Evolutionary conservation across 495 filamentous ascomycete species (phyloP).

Genomic region (Hamigera avellanea): DNA sequence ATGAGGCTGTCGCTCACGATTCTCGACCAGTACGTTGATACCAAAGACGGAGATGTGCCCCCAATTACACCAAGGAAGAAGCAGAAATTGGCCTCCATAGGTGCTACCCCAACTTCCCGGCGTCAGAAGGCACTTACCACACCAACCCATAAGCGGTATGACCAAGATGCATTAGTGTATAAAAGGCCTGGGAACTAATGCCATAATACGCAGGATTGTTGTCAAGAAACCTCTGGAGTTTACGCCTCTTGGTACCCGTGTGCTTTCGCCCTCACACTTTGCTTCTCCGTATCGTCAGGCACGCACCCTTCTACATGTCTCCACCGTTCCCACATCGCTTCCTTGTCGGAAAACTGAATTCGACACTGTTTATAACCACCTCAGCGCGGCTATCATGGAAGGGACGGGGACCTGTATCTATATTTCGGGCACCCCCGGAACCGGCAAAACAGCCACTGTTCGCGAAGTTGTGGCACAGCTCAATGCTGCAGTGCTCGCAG

Average conservation of each 20-base stretch:
- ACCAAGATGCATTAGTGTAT: not conserved
- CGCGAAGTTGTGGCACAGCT: conserved; percentile 88
- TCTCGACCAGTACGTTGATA: conserved; percentile 22
- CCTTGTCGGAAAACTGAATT: conserved; percentile 93
- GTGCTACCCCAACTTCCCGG: conserved; percentile 48
- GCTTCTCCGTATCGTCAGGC: conserved; percentile 87
- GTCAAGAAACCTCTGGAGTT: conserved; percentile 92
- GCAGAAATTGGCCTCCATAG: conserved; percentile 41
- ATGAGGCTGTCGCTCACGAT: no score
- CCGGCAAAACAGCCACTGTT: conserved; percentile 95
- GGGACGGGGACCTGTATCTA: conserved; percentile 94
- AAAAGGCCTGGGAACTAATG: not conserved
- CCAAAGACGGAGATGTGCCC: conserved; percentile 32
- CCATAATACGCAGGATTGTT: conserved; percentile 40
- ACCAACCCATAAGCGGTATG: conserved; percentile 56
- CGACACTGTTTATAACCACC: conserved; percentile 78
- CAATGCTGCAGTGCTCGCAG: conserved; percentile 68
- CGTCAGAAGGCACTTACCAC: conserved; percentile 48
- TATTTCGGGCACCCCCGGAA: conserved; percentile 98
- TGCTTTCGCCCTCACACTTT: conserved; percentile 64
- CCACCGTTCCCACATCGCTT: conserved; percentile 75
- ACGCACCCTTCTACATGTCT: conserved; percentile 81
- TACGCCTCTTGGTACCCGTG: conserved; percentile 80
- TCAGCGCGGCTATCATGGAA: conserved; percentile 88
- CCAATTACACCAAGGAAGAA: conserved; percentile 50